These are phyloP conservation scores for Blastomyces silverae DNA, from an alignment of 2,329 filamentous ascomycete species.

Conservation along the genomic window DNA sequence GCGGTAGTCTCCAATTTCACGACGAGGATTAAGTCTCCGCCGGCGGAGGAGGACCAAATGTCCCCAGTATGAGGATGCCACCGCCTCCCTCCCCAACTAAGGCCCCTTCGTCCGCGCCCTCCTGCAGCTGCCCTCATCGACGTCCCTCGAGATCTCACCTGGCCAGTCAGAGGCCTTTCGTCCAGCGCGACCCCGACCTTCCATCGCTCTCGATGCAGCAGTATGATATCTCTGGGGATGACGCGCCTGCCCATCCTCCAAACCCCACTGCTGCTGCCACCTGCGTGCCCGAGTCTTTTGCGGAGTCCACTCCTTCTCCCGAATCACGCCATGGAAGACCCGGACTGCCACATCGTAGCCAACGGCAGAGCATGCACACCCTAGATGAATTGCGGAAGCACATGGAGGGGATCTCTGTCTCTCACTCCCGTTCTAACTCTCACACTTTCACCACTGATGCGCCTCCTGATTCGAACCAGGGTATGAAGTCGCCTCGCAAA, in stretches of 20 bases:
- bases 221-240: conserved; percentile 17
- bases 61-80: conserved; percentile 33
- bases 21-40: conserved; percentile 32
- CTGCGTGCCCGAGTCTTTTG: conserved; percentile 6
- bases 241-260: conserved; percentile 21
- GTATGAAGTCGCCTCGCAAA: conserved; percentile 9
- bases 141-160: conserved; percentile 26
- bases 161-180: conserved; percentile 21
- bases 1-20: conserved; percentile 30
- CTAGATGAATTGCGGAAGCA: conserved; percentile 38
- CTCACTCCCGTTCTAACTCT: conserved; percentile 24
- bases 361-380: conserved; percentile 34
- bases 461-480: conserved; percentile 8
- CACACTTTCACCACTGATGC: conserved; percentile 11
- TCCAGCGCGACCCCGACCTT: conserved; percentile 19
- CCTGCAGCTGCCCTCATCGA: conserved; percentile 25
- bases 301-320: conserved; percentile 3
- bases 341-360: conserved; percentile 23
- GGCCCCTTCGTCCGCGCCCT: conserved; percentile 30
- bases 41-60: conserved; percentile 28
- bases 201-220: conserved; percentile 15
- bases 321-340: conserved; percentile 14
- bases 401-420: conserved; percentile 39
- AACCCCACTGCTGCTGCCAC: conserved; percentile 16
- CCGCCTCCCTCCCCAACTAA: conserved; percentile 38